Percentiles rank a stretch among this genome's conserved stretches.
phyloP scores from a whole-genome alignment of 495 filamentous ascomycete species.

The Aspergillus saccharolyticus region DNA sequence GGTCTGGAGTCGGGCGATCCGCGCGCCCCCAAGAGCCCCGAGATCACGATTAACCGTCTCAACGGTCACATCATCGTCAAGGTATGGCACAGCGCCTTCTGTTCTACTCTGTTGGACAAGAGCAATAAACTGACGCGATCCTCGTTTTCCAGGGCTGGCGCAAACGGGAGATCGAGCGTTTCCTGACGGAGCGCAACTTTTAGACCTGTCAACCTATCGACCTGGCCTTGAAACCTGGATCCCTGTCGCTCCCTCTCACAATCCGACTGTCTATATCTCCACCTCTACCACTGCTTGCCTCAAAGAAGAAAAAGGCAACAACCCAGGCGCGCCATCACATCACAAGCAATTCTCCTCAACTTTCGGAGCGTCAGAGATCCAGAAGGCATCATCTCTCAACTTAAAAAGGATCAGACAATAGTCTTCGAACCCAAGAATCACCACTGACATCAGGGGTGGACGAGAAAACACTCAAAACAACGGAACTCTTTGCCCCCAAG shows the following conservation, averaged over 20 bases:
- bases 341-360: not conserved
- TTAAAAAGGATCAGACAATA: not conserved
- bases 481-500: not conserved
- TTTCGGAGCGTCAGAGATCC: not conserved
- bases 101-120: no score
- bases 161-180: conserved; percentile 44
- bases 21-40: conserved; percentile 26
- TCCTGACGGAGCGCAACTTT: conserved; percentile 45
- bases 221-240: conserved; percentile 3
- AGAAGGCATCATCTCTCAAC: not conserved
- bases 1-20: conserved; percentile 38
- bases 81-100: conserved; percentile 30
- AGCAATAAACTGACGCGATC: not conserved
- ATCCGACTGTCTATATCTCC: not conserved
- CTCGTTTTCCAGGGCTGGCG: conserved; percentile 40
- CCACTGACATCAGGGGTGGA: not conserved
- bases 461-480: not conserved
- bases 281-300: not conserved
- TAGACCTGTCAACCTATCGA: conserved; percentile 19
- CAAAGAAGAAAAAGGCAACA: not conserved
- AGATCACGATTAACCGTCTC: conserved; percentile 52
- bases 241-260: conserved; percentile 6
- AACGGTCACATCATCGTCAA: conserved; percentile 62
- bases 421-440: not conserved
- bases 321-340: not conserved